These are phyloP conservation scores for Cyclanthera cordifolia DNA, from an alignment of 306 rosid species.

Conservation along the genomic window DNA sequence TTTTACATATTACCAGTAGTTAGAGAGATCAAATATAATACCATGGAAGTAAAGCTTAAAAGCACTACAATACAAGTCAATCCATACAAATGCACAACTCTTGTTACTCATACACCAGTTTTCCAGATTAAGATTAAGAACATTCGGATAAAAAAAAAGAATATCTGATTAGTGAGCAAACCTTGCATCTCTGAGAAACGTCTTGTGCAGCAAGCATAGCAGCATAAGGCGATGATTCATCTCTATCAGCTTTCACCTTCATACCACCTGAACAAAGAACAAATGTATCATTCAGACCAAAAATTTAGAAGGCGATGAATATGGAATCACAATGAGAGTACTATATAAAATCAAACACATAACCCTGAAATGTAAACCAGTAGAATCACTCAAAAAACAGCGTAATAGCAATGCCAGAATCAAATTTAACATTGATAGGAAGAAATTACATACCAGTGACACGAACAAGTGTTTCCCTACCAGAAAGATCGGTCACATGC, in stretches of 20 bases:
- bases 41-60: neutral
- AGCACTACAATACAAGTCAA: neutral
- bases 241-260: constrained; percentile 92
- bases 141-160: neutral
- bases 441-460: constrained; percentile 36
- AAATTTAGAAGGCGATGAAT: neutral
- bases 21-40: neutral
- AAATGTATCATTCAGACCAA: neutral
- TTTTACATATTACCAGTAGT: neutral
- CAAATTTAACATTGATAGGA: neutral
- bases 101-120: neutral
- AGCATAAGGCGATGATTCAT: constrained; percentile 85
- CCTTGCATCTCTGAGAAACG: constrained; percentile 80
- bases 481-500: constrained; percentile 88
- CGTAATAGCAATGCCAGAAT: neutral
- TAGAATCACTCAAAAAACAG: neutral
- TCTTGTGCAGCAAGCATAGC: constrained; percentile 97
- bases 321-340: neutral
- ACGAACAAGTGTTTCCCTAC: constrained; percentile 75
- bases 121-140: neutral
- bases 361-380: neutral
- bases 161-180: neutral
- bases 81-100: neutral
- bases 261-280: constrained; percentile 49
- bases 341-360: neutral